Percentiles rank a stretch among this genome's conserved stretches.
Evolutionary conservation across 1,139 yeast genomes (phyloP).

Genomic region (Yamadazyma aaseri): DNA sequence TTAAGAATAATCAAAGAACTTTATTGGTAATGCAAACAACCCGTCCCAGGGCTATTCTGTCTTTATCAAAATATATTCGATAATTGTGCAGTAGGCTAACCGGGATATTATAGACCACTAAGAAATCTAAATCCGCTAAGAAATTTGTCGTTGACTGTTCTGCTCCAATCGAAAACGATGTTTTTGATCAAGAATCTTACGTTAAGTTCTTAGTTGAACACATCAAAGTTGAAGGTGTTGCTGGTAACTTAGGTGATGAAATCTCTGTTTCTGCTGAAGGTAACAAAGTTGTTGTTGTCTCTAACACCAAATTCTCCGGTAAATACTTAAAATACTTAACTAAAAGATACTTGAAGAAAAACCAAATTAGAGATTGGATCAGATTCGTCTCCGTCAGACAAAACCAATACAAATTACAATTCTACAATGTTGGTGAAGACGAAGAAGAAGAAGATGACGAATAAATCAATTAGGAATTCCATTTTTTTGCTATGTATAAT

Average conservation of each 20-base stretch:
- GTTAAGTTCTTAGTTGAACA: slow-evolving; percentile 98
- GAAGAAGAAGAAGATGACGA: slow-evolving; percentile 88
- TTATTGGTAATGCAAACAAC: slow-evolving; percentile 14
- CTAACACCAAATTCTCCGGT: slow-evolving; percentile 97
- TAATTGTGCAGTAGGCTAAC: slow-evolving; percentile 58
- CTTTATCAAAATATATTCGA: slow-evolving; percentile 36
- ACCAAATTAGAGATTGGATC: slow-evolving; percentile 99
- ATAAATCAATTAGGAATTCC: slow-evolving; percentile 6
- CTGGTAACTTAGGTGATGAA: slow-evolving; percentile 96
- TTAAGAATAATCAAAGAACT: not conserved
- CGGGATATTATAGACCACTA: slow-evolving; percentile 59
- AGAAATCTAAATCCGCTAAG: slow-evolving; percentile 77
- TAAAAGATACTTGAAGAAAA: slow-evolving; percentile 99
- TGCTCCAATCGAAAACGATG: slow-evolving; percentile 97
- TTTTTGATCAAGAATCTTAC: slow-evolving; percentile 96
- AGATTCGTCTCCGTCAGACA: slow-evolving; percentile 97
- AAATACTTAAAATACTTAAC: slow-evolving; percentile 99
- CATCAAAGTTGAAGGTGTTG: slow-evolving; percentile 97
- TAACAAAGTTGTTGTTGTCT: slow-evolving; percentile 81
- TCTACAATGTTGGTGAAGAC: slow-evolving; percentile 96
- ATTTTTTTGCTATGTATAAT: slow-evolving; percentile 2
- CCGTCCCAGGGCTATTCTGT: slow-evolving; percentile 59
- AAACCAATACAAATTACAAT: slow-evolving; percentile 96
- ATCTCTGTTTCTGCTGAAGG: slow-evolving; percentile 86
- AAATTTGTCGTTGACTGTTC: slow-evolving; percentile 95